phyloP scores from a whole-genome alignment of 2,329 filamentous ascomycete genomes.

The Parastagonospora avenae region DNA sequence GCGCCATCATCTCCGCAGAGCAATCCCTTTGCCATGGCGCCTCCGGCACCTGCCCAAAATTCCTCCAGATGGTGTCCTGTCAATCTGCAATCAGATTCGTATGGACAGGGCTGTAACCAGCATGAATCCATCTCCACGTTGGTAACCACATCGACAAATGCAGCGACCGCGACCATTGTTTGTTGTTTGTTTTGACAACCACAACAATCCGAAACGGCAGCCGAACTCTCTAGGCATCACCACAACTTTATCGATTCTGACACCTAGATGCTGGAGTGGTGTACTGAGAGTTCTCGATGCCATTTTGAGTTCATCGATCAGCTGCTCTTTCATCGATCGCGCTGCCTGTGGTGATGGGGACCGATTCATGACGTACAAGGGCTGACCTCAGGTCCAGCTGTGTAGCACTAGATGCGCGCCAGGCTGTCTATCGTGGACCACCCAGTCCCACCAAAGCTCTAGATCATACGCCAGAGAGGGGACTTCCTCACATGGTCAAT shows the following conservation, averaged over 20 bases:
- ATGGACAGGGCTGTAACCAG: background rate
- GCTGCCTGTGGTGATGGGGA: too few species aligned
- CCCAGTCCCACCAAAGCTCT: too few species aligned
- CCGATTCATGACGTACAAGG: too few species aligned
- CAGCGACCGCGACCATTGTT: background rate
- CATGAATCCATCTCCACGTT: conserved; percentile 2
- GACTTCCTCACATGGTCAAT: background rate
- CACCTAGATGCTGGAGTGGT: background rate
- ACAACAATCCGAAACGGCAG: background rate
- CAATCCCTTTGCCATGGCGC: background rate
- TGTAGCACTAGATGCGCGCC: too few species aligned
- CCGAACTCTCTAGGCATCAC: background rate
- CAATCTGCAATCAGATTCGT: conserved; percentile 2
- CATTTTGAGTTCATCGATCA: too few species aligned
- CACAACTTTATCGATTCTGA: background rate
- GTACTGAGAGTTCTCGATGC: background rate
- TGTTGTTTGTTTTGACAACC: conserved; percentile 1
- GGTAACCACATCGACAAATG: background rate
- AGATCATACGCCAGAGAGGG: background rate
- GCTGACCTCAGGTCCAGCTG: too few species aligned
- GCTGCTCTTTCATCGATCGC: too few species aligned
- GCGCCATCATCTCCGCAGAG: conserved; percentile 1
- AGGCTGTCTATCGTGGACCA: too few species aligned
- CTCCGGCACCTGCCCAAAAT: background rate
- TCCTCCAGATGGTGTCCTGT: background rate